Evolutionary conservation across 768 basidiomycete species (phyloP).

Genomic region (Candolleomyces efflorescens): DNA sequence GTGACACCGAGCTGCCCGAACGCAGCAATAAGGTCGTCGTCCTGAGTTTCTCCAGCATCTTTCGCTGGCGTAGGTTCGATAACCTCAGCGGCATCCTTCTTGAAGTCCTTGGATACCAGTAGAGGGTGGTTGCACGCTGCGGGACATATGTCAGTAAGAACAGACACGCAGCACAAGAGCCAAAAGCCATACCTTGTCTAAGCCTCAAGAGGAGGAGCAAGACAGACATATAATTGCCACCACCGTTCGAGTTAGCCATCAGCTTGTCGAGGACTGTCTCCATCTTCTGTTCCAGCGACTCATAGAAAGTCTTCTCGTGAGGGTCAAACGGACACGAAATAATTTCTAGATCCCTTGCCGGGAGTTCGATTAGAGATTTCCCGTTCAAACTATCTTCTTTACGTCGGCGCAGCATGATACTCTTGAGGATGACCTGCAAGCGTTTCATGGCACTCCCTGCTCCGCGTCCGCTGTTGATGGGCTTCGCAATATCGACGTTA

Average conservation of each 20-base stretch:
- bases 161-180: neutral
- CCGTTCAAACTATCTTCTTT: constrained; percentile 76
- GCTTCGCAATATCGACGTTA: constrained; percentile 72
- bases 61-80: constrained; percentile 60
- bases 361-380: constrained; percentile 77
- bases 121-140: constrained; percentile 89
- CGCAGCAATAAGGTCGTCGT: constrained; percentile 73
- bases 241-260: constrained; percentile 37
- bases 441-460: constrained; percentile 75
- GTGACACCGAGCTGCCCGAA: constrained; percentile 68
- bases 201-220: constrained; percentile 73
- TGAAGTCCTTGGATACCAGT: constrained; percentile 74
- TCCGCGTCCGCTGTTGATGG: constrained; percentile 64
- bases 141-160: neutral
- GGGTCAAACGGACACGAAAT: constrained; percentile 74
- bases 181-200: constrained; percentile 67
- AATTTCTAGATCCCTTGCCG: constrained; percentile 64
- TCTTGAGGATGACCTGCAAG: constrained; percentile 80
- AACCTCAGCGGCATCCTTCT: constrained; percentile 69
- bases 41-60: constrained; percentile 49
- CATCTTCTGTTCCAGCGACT: constrained; percentile 65
- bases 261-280: constrained; percentile 63
- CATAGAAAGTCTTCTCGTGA: constrained; percentile 79
- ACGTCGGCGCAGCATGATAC: constrained; percentile 85
- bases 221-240: constrained; percentile 65